These are phyloP conservation scores for Malus asiatica DNA, from an alignment of 306 rosid species.

Conservation along the genomic window DNA sequence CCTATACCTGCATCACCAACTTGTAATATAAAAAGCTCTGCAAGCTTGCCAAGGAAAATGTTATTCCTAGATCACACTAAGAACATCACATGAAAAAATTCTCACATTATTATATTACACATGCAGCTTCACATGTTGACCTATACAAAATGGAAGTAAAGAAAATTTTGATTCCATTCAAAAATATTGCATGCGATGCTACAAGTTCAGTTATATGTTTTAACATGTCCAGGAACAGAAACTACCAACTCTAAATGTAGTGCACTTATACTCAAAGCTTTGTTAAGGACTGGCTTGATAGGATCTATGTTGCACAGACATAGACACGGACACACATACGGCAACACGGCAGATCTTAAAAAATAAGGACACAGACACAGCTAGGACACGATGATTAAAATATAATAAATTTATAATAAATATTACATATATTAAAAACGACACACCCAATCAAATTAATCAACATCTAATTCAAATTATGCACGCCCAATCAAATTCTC, in stretches of 20 bases:
- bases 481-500: no score
- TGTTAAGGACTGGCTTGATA: no score
- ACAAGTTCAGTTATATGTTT: neutral
- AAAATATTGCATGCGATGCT: neutral
- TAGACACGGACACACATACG: no score
- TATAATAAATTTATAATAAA: no score
- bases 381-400: no score
- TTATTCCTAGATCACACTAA: neutral
- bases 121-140: slow-evolving; percentile 3
- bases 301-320: no score
- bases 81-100: slow-evolving; percentile 6
- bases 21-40: neutral
- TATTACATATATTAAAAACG: no score
- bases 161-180: neutral
- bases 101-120: slow-evolving; percentile 6
- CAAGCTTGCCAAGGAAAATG: slow-evolving; percentile 10
- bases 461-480: no score
- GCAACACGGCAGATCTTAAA: no score
- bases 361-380: no score
- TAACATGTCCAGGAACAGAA: neutral
- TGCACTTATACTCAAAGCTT: neutral
- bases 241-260: neutral
- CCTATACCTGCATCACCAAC: slow-evolving; percentile 59
- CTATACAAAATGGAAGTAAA: neutral
- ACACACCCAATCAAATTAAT: no score